These are phyloP conservation scores for Leishmania turanica DNA, from an alignment of 208 protist species.

Conservation along the genomic window DNA sequence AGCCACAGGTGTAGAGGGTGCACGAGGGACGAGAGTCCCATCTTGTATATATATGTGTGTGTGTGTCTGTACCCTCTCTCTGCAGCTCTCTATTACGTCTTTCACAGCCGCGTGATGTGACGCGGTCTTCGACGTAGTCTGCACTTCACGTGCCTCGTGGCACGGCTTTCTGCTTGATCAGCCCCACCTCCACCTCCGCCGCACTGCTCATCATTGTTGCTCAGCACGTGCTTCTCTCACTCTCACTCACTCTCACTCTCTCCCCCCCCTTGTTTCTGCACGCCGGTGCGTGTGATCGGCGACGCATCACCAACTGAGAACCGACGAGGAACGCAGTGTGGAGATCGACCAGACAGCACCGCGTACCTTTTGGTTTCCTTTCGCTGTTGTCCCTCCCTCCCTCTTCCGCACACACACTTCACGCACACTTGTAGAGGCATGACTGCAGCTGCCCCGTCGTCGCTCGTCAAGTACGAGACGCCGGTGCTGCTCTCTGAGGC, in stretches of 20 bases:
- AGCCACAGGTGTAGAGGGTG: background rate
- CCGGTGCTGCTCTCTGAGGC: conserved; percentile 84
- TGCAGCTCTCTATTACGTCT: background rate
- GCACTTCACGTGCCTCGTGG: background rate
- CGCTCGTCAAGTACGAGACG: conserved; percentile 92
- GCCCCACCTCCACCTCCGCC: background rate
- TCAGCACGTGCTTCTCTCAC: background rate
- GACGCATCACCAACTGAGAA: background rate
- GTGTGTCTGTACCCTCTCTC: background rate
- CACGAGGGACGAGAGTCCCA: background rate
- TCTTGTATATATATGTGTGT: background rate
- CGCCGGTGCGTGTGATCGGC: background rate
- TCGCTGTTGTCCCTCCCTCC: background rate
- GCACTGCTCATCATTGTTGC: background rate
- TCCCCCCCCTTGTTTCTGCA: background rate
- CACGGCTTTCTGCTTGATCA: background rate
- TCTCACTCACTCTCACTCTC: background rate
- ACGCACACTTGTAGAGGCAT: conserved; percentile 2
- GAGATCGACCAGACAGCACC: background rate
- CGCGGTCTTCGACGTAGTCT: background rate
- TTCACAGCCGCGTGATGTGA: background rate
- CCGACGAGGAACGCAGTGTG: background rate
- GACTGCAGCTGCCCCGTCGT: conserved; percentile 33
- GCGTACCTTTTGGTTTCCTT: background rate
- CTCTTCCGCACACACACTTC: background rate